phyloP scores from a whole-genome alignment of 192 early-diverging fungal species.

The Funneliformis mosseae region DNA sequence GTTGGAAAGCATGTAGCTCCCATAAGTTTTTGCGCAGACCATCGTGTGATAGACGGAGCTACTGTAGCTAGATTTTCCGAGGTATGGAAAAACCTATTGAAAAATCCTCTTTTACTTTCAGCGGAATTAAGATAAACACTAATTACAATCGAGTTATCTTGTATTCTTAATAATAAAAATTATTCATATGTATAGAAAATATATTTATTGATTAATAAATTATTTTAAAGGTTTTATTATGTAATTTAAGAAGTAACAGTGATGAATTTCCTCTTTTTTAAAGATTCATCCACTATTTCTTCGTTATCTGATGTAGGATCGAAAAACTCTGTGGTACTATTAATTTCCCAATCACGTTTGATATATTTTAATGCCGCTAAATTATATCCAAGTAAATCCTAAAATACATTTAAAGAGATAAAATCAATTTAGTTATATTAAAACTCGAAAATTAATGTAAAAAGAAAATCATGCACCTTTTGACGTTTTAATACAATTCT shows the following conservation, averaged over 20 bases:
- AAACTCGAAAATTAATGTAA: neutral
- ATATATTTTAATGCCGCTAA: constrained; percentile 79
- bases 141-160: too few species aligned
- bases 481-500: constrained; percentile 67
- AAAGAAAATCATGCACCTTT: constrained; percentile 41
- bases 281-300: constrained; percentile 48
- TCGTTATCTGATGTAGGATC: constrained; percentile 62
- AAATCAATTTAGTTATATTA: neutral
- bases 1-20: constrained; percentile 75
- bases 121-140: constrained; percentile 55
- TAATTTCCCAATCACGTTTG: constrained; percentile 75
- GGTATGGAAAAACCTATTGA: constrained; percentile 83
- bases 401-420: neutral
- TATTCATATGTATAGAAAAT: too few species aligned
- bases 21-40: constrained; percentile 93
- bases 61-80: constrained; percentile 91
- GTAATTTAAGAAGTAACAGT: constrained; percentile 43
- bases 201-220: neutral
- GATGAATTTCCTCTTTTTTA: constrained; percentile 80
- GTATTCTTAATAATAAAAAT: too few species aligned
- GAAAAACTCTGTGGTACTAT: constrained; percentile 72
- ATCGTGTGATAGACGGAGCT: constrained; percentile 94
- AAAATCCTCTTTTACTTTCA: constrained; percentile 80
- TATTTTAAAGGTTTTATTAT: neutral
- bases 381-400: constrained; percentile 88